Conservation (phyloP, 2,329 filamentous ascomycete genomes). For the Penicillium sp. region DNA sequence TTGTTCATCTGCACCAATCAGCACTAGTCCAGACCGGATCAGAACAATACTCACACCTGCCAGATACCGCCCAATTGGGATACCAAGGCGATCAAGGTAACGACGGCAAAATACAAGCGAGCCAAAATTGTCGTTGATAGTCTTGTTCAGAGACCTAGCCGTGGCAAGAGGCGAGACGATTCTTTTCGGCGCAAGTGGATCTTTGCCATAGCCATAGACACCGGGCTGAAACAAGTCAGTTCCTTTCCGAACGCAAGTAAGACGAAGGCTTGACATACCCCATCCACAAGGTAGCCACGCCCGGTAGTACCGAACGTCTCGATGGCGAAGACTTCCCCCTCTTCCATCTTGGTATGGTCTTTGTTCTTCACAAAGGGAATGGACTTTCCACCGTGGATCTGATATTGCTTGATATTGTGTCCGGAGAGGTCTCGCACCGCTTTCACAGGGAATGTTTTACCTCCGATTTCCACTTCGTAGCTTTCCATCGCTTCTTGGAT, state of each 20-base stretch:
- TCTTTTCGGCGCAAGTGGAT: conserved; percentile 35
- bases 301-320: conserved; percentile 57
- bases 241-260: neutral
- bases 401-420: conserved; percentile 53
- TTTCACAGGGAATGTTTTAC: conserved; percentile 53
- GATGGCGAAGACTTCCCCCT: conserved; percentile 56
- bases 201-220: conserved; percentile 51
- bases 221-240: conserved; percentile 37
- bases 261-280: conserved; percentile 31
- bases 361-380: conserved; percentile 53
- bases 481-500: conserved; percentile 61
- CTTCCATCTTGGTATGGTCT: conserved; percentile 53
- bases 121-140: conserved; percentile 60
- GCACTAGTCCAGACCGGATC: neutral
- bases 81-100: conserved; percentile 60
- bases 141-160: conserved; percentile 55
- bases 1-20: conserved; percentile 50
- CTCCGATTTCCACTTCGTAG: conserved; percentile 55
- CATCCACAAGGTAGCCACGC: conserved; percentile 47
- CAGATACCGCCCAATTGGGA: conserved; percentile 50
- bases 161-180: conserved; percentile 44
- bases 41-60: conserved; percentile 47
- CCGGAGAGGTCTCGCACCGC: conserved; percentile 53
- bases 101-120: conserved; percentile 59
- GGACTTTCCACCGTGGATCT: conserved; percentile 54